phyloP scores from a whole-genome alignment of 2,329 filamentous ascomycete genomes.

The Neonectria ditissima region DNA sequence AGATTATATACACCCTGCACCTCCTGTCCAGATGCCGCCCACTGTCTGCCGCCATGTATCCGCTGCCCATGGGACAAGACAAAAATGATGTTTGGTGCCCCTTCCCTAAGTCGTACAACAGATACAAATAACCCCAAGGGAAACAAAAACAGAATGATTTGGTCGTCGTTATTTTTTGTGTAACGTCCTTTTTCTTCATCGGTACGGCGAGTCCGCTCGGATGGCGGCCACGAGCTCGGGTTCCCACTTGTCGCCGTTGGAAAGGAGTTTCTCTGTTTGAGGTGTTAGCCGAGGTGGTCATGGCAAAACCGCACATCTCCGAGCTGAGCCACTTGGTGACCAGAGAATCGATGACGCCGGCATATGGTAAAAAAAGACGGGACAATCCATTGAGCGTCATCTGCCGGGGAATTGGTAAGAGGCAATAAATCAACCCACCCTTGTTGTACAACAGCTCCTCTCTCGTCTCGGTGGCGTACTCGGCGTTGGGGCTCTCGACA shows the following conservation, averaged over 20 bases:
- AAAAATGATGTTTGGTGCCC: slow-evolving; percentile 14
- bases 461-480: slow-evolving; percentile 75
- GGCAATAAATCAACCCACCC: slow-evolving; percentile 55
- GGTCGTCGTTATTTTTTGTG: slow-evolving; percentile 25
- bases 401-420: neutral
- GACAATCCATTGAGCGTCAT: slow-evolving; percentile 1
- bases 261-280: slow-evolving; percentile 78
- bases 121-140: slow-evolving; percentile 27
- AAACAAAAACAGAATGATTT: slow-evolving; percentile 23
- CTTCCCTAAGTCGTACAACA: slow-evolving; percentile 20
- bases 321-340: neutral
- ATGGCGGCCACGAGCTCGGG: slow-evolving; percentile 93
- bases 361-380: neutral
- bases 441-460: slow-evolving; percentile 99
- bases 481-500: slow-evolving; percentile 72
- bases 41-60: neutral
- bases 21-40: slow-evolving; percentile 32
- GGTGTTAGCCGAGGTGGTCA: slow-evolving; percentile 36
- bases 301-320: slow-evolving; percentile 24
- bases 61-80: slow-evolving; percentile 15
- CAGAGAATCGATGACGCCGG: neutral
- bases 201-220: slow-evolving; percentile 92
- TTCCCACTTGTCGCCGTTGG: slow-evolving; percentile 97
- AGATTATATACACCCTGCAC: slow-evolving; percentile 46
- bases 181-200: slow-evolving; percentile 62